Evolutionary conservation across 306 rosid genomes (phyloP).

Genomic region (Lotus japonicus): DNA sequence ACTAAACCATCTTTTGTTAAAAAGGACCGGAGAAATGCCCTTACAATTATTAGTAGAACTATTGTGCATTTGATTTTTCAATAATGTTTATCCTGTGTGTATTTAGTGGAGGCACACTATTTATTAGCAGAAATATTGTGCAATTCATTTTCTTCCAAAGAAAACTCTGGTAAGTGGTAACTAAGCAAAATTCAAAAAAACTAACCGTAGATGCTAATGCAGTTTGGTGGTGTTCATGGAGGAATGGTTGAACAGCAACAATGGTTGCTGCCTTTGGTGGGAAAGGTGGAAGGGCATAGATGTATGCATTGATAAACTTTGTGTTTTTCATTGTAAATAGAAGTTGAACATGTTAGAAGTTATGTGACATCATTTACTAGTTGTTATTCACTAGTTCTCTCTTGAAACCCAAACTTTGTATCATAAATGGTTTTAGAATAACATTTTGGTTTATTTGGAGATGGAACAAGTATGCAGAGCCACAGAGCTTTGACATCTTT

Average conservation of each 20-base stretch:
- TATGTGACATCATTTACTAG: not conserved
- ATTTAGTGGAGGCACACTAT: too few relatives aligned
- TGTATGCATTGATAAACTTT: not conserved
- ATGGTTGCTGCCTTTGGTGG: not conserved
- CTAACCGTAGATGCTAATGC: not conserved
- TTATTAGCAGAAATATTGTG: too few relatives aligned
- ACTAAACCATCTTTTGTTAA: too few relatives aligned
- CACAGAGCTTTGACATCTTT: not conserved
- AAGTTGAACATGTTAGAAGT: not conserved
- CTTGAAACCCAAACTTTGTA: too few relatives aligned
- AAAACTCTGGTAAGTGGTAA: not conserved
- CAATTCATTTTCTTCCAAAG: not conserved
- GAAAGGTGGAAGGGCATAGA: not conserved
- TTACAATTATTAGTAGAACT: too few relatives aligned
- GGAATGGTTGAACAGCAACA: not conserved
- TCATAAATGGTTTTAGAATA: not conserved
- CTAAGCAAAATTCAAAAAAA: not conserved
- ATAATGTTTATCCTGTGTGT: too few relatives aligned
- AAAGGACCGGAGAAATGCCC: too few relatives aligned
- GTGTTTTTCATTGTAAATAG: not conserved
- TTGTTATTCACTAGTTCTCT: not conserved
- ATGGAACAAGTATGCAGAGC: not conserved
- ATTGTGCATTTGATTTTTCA: too few relatives aligned
- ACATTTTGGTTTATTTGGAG: too few relatives aligned
- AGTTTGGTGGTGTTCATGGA: not conserved